Percentiles rank a stretch among this genome's conserved stretches.
Evolutionary conservation across 768 basidiomycete genomes (phyloP).

Genomic region (Postia placenta): DNA sequence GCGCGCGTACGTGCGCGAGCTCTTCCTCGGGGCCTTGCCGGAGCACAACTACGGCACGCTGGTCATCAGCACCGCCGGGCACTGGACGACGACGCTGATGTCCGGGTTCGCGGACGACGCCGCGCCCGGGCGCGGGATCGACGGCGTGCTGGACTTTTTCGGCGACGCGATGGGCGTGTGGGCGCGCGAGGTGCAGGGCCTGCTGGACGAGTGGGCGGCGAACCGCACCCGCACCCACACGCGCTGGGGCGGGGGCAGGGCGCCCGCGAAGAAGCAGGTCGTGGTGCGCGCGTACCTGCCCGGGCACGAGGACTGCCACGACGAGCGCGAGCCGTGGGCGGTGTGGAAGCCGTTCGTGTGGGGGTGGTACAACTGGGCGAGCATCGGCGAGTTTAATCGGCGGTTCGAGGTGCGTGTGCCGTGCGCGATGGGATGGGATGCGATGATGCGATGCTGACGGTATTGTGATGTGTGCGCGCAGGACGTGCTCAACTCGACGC

Average conservation of each 20-base stretch:
- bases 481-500: slow-evolving; percentile 30
- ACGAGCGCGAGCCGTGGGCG: slow-evolving; percentile 38
- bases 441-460: too few species aligned
- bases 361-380: slow-evolving; percentile 62
- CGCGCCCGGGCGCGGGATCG: slow-evolving; percentile 41
- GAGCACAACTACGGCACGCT: slow-evolving; percentile 53
- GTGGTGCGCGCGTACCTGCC: slow-evolving; percentile 57
- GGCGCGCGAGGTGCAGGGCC: slow-evolving; percentile 45
- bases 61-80: slow-evolving; percentile 58
- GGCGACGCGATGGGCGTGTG: slow-evolving; percentile 48
- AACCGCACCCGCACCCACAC: too few species aligned
- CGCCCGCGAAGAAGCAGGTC: slow-evolving; percentile 30
- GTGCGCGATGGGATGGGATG: not conserved
- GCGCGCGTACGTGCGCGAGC: slow-evolving; percentile 40
- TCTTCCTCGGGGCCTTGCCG: slow-evolving; percentile 43
- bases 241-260: slow-evolving; percentile 14
- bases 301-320: slow-evolving; percentile 62
- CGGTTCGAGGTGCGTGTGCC: slow-evolving; percentile 42
- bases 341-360: slow-evolving; percentile 37
- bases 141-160: slow-evolving; percentile 52
- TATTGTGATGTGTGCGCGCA: slow-evolving; percentile 15
- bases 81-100: slow-evolving; percentile 61
- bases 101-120: slow-evolving; percentile 31
- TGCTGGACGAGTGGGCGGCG: slow-evolving; percentile 30
- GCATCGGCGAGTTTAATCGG: slow-evolving; percentile 52